Evolutionary conservation across 2,329 filamentous ascomycete genomes (phyloP).

Genomic region (Apiospora pterosperma): DNA sequence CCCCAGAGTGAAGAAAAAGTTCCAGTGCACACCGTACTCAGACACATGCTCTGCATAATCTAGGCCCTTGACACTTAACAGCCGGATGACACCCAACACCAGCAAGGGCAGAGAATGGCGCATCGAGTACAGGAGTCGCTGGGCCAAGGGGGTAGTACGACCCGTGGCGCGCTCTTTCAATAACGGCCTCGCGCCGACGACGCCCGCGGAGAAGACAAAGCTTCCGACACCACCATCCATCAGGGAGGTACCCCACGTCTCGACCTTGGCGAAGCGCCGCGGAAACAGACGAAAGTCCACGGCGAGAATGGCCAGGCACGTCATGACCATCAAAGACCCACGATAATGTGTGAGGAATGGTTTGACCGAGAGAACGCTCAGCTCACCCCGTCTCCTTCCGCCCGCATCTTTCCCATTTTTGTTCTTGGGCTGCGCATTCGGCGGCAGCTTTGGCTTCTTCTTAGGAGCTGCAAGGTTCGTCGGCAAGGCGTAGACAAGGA

Average conservation of each 20-base stretch:
- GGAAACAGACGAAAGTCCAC: slow-evolving; percentile 95
- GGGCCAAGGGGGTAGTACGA: slow-evolving; percentile 43
- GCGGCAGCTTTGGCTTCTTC: slow-evolving; percentile 49
- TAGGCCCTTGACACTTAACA: slow-evolving; percentile 87
- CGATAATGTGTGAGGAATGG: slow-evolving; percentile 92
- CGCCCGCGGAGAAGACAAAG: slow-evolving; percentile 90
- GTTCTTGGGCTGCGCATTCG: slow-evolving; percentile 21
- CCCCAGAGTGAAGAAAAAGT: slow-evolving; percentile 96
- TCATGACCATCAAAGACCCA: slow-evolving; percentile 86
- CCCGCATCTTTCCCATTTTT: slow-evolving; percentile 2
- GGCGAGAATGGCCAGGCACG: slow-evolving; percentile 88
- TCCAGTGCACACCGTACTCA: slow-evolving; percentile 98
- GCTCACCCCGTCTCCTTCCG: slow-evolving; percentile 15
- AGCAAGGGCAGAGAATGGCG: slow-evolving; percentile 83
- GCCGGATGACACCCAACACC: slow-evolving; percentile 72
- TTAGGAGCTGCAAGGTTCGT: slow-evolving; percentile 36
- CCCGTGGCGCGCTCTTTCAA: slow-evolving; percentile 64
- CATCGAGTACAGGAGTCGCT: slow-evolving; percentile 62
- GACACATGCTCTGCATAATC: slow-evolving; percentile 97
- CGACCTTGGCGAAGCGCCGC: slow-evolving; percentile 92
- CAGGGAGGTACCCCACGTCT: slow-evolving; percentile 98
- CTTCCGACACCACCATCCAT: slow-evolving; percentile 98
- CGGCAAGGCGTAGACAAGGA: slow-evolving; percentile 57
- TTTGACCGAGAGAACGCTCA: slow-evolving; percentile 69
- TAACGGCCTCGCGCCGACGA: slow-evolving; percentile 82